Evolutionary conservation across 176 grass and related monocot genomes (phyloP), one percentile per base, ranked within the genome.

Genomic region (Lolium multiflorum): DNA sequence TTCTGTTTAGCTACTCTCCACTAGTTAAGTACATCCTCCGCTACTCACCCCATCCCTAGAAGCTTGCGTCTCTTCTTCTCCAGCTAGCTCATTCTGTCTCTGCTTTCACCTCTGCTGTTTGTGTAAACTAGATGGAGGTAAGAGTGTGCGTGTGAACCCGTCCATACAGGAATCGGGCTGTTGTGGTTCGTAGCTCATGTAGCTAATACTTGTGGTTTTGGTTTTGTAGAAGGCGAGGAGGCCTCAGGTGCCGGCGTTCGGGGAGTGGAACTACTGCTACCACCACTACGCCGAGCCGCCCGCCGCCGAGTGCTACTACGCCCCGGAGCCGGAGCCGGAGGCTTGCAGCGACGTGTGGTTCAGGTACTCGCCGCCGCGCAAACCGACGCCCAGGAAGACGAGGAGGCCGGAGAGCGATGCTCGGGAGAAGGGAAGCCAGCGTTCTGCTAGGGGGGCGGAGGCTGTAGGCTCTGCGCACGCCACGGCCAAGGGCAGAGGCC

Each of bases 181-280:
- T 48, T 43, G 3, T 46, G 44, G 8, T 51, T 15, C 28, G 28
- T n/a, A 28, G 4, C 54, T 60, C 25, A 51, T 1, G 11, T 74
- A 7, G 7, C 70, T 73, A 7, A 6, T 7, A 5, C 28, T 77
- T 21, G 35, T 41, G 10, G 76, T 44, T 43, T 60, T 17, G 46
- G 22, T 62, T 78, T 25, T 49, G 50, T 51, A 58, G 48, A 83
- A 44, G 64, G 54, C 54, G 20, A 86, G 78, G 78, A 15, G 77
- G 77, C 17, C 71, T 26, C 88, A 89, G 70, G 78, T 85, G 50
- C 69, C 70, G 51, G 71, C 88, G 50, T 89, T 89, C 71, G 83
- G 88, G 50, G 82, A 81, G 83, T 85, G 88, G 83, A 85, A 89
- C 88, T 86, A 89, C 88, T 80, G 13, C 83, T 51, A 37, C 77